phyloP scores from a whole-genome alignment of 345 rosid species.

The Mangifera indica region DNA sequence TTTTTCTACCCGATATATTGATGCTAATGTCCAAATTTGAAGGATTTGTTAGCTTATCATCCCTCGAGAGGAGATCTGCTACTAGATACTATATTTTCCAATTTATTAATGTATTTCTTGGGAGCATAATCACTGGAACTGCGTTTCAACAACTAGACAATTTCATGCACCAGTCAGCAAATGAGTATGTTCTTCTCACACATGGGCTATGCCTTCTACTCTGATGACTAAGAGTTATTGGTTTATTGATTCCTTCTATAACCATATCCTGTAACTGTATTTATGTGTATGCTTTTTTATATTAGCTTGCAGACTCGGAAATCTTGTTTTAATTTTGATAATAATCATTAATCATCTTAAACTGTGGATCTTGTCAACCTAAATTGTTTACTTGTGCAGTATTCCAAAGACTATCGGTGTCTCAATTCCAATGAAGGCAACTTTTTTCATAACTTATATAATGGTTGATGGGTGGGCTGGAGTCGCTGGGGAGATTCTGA shows the following conservation, averaged over 20 bases:
- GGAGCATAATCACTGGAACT: constrained; percentile 88
- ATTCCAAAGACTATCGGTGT: constrained; percentile 85
- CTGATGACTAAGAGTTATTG: background rate
- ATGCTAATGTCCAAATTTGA: constrained; percentile 98
- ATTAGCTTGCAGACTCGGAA: background rate
- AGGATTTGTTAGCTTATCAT: constrained; percentile 69
- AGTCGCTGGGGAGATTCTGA: constrained; percentile 85
- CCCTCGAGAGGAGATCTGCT: constrained; percentile 85
- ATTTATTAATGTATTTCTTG: constrained; percentile 90
- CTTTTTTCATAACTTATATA: constrained; percentile 89
- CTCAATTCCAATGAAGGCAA: constrained; percentile 96
- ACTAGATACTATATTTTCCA: constrained; percentile 74
- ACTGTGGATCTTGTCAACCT: no score
- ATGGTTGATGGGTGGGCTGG: constrained; percentile 99
- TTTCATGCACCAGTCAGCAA: constrained; percentile 83
- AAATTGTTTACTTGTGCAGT: constrained; percentile 35
- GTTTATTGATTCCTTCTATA: background rate
- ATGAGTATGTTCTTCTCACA: constrained; percentile 58
- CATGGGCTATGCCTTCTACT: background rate
- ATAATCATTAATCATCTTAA: background rate
- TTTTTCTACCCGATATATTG: constrained; percentile 75
- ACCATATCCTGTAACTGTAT: background rate
- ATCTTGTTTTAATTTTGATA: background rate
- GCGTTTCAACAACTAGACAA: constrained; percentile 88
- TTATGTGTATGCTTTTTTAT: background rate